Evolutionary conservation across 805 yeast species (phyloP).

Genomic region (Saturnispora dispora): DNA sequence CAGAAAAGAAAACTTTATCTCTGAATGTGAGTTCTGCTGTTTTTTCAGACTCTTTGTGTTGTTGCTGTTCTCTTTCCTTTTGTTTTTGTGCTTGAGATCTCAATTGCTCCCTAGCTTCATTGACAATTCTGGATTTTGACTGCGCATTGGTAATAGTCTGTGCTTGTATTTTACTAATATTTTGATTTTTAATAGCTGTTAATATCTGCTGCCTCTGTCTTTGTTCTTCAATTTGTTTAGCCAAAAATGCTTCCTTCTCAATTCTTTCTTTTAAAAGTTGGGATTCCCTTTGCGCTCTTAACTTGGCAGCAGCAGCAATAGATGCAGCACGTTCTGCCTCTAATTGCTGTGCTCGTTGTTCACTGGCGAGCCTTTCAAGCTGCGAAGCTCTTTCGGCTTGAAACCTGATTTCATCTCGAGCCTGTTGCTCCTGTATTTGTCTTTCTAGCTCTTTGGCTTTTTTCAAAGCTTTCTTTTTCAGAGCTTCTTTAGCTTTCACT

Average conservation of each 20-base stretch:
- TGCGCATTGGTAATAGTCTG: neutral
- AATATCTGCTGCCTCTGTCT: neutral
- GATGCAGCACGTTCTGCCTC: neutral
- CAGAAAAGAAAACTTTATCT: constrained; percentile 21
- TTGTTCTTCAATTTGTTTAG: neutral
- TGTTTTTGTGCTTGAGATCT: constrained; percentile 3
- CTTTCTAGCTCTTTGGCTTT: constrained; percentile 3
- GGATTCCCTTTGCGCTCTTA: neutral
- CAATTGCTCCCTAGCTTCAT: constrained; percentile 8
- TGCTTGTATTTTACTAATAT: neutral
- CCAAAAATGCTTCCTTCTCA: neutral
- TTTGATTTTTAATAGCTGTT: neutral
- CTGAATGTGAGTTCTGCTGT: constrained; percentile 6
- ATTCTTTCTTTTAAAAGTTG: neutral
- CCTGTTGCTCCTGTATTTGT: constrained; percentile 2
- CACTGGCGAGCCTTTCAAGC: neutral
- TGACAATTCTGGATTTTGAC: constrained; percentile 2
- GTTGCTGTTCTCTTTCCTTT: constrained; percentile 3
- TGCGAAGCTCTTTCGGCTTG: constrained; percentile 2
- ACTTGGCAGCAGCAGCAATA: neutral
- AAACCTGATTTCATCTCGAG: constrained; percentile 4
- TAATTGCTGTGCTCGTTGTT: constrained; percentile 1
- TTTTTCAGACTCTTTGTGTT: constrained; percentile 2
- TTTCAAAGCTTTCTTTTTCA: constrained; percentile 2
- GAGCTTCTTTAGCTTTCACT: neutral